phyloP scores from a whole-genome alignment of 2,329 filamentous ascomycete genomes.

The Trichoderma sp. region DNA sequence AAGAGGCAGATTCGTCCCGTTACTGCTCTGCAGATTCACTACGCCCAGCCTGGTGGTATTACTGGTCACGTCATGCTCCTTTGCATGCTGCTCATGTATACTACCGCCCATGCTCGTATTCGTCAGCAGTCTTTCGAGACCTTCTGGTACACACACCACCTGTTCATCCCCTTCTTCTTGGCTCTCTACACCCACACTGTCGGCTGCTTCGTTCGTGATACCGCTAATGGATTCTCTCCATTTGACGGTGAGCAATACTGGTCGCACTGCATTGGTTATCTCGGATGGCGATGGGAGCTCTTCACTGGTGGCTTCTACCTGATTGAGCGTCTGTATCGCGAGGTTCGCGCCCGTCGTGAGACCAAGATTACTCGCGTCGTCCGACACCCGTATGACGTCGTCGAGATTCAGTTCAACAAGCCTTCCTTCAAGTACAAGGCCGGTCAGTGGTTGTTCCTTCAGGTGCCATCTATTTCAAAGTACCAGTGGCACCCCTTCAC shows the following conservation, averaged over 20 bases:
- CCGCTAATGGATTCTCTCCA: constrained; percentile 69
- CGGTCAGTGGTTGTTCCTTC: constrained; percentile 96
- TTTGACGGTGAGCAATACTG: constrained; percentile 83
- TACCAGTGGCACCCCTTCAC: constrained; percentile 99
- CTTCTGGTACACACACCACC: constrained; percentile 98
- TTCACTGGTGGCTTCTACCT: constrained; percentile 84
- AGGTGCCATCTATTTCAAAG: constrained; percentile 83
- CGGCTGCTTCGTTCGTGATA: constrained; percentile 94
- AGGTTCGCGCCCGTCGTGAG: constrained; percentile 78
- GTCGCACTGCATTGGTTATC: constrained; percentile 90
- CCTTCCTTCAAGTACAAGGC: constrained; percentile 98
- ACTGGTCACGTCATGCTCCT: constrained; percentile 97
- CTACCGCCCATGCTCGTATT: constrained; percentile 88
- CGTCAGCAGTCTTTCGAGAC: constrained; percentile 97
- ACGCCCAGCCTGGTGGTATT: constrained; percentile 82
- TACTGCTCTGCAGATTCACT: constrained; percentile 87
- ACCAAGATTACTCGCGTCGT: constrained; percentile 94
- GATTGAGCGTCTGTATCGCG: constrained; percentile 84
- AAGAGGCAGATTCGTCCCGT: constrained; percentile 76
- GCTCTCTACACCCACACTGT: constrained; percentile 94
- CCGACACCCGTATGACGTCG: constrained; percentile 92
- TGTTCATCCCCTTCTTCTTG: constrained; percentile 95
- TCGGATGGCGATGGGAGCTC: constrained; percentile 97
- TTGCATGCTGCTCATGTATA: constrained; percentile 99
- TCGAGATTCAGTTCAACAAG: constrained; percentile 97